Evolutionary conservation across 148 eudicot species (phyloP).

Genomic region (Rhododendron kiyosumense): DNA sequence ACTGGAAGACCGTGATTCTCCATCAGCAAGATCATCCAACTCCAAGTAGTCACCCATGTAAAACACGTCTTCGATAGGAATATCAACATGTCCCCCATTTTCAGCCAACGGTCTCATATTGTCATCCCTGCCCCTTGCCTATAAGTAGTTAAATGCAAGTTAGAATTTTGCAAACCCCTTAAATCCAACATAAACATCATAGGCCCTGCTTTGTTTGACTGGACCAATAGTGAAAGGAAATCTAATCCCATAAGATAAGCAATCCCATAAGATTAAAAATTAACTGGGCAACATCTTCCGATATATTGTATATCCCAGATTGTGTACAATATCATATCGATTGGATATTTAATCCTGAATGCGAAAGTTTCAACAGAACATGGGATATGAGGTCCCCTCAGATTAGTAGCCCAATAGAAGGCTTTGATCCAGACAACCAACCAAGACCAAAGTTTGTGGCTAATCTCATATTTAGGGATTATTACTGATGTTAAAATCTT

Average conservation of each 20-base stretch:
- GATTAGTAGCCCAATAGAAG: not conserved
- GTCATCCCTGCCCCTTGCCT: constrained; percentile 17
- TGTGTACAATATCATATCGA: not conserved
- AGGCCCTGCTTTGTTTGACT: not conserved
- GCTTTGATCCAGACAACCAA: not conserved
- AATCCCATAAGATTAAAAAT: not conserved
- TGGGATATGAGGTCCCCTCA: not conserved
- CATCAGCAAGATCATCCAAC: constrained; percentile 44
- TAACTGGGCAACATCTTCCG: not conserved
- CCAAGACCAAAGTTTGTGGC: not conserved
- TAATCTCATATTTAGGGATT: not conserved
- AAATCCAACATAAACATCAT: not conserved
- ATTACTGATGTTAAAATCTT: too few relatives aligned
- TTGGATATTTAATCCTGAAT: not conserved
- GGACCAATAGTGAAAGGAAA: not conserved
- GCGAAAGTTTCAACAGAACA: not conserved
- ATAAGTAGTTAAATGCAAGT: not conserved
- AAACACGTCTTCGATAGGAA: not conserved
- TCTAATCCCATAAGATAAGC: not conserved
- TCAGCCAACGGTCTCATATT: constrained; percentile 3
- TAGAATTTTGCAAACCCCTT: not conserved
- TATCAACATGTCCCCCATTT: not conserved
- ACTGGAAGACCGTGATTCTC: constrained; percentile 36
- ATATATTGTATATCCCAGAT: not conserved
- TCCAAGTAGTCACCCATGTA: constrained; percentile 49